These are phyloP conservation scores for Oenanthe javanica DNA, from an alignment of 140 eudicot species.

Conservation along the genomic window DNA sequence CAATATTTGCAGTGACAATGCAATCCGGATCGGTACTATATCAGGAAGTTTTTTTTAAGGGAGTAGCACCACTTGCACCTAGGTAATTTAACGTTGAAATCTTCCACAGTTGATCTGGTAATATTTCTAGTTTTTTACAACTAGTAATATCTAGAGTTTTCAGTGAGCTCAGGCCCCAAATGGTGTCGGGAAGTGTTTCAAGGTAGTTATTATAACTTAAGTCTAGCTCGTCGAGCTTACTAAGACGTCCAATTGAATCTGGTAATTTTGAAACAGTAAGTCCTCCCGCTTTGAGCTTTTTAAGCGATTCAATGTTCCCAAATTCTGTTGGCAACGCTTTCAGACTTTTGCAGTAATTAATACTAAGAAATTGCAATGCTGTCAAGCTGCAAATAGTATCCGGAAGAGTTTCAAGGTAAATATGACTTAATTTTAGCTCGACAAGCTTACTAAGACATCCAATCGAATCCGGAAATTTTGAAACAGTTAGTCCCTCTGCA, in stretches of 20 bases:
- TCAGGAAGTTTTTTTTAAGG: too few relatives aligned
- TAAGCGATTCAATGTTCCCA: neutral
- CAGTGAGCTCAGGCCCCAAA: neutral
- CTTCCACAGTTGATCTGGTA: neutral
- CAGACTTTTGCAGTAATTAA: neutral
- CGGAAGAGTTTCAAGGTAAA: too few relatives aligned
- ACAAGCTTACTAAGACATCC: neutral
- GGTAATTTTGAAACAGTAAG: neutral
- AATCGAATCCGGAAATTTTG: neutral
- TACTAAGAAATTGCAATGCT: neutral
- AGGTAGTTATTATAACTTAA: neutral
- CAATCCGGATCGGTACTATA: too few relatives aligned
- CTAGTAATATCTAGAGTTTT: neutral
- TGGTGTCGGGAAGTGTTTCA: neutral
- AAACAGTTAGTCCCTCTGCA: too few relatives aligned
- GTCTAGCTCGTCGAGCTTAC: too few relatives aligned
- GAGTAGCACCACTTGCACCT: too few relatives aligned
- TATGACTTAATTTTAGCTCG: too few relatives aligned
- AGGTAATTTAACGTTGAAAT: too few relatives aligned
- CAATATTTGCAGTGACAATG: too few relatives aligned
- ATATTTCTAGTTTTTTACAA: neutral
- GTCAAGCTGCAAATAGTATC: neutral
- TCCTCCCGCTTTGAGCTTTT: neutral
- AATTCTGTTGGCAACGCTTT: neutral
- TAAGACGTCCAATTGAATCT: too few relatives aligned